phyloP scores from a whole-genome alignment of 106 monocot genomes.

The Dendrobium nobile region DNA sequence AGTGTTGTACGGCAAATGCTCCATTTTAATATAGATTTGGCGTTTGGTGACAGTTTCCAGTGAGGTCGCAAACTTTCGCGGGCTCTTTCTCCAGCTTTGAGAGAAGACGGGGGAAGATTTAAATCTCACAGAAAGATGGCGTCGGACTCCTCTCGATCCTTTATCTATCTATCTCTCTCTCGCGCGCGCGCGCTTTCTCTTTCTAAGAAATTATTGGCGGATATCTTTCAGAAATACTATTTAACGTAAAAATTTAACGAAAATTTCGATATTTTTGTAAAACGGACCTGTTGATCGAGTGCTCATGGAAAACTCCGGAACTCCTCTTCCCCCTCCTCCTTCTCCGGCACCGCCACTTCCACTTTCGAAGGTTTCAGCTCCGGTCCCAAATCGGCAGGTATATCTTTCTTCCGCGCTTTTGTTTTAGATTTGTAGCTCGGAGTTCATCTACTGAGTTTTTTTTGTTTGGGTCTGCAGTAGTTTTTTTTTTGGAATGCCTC shows the following conservation, averaged over 20 bases:
- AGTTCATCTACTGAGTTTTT: conserved; percentile 1
- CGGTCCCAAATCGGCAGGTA: neutral
- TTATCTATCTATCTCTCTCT: neutral
- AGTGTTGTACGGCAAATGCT: no score
- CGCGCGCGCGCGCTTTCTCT: neutral
- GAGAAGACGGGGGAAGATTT: neutral
- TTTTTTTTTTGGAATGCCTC: neutral
- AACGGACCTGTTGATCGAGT: neutral
- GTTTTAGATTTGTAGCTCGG: neutral
- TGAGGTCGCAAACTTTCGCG: neutral
- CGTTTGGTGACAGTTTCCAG: neutral
- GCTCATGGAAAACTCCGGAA: neutral
- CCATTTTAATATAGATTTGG: neutral
- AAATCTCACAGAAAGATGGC: neutral
- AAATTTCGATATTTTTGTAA: neutral
- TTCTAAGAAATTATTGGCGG: neutral
- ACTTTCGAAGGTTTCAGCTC: neutral
- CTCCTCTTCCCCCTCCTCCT: neutral
- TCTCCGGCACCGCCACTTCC: neutral
- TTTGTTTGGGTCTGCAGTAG: neutral
- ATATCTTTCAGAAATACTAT: neutral
- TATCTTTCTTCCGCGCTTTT: no score
- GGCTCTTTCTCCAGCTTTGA: neutral
- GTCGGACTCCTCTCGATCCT: neutral
- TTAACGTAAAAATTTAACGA: neutral